Percentiles rank a stretch among this genome's conserved stretches.
These are phyloP conservation scores for Gossypium arboreum DNA, from an alignment of 345 rosid species.

Conservation along the genomic window DNA sequence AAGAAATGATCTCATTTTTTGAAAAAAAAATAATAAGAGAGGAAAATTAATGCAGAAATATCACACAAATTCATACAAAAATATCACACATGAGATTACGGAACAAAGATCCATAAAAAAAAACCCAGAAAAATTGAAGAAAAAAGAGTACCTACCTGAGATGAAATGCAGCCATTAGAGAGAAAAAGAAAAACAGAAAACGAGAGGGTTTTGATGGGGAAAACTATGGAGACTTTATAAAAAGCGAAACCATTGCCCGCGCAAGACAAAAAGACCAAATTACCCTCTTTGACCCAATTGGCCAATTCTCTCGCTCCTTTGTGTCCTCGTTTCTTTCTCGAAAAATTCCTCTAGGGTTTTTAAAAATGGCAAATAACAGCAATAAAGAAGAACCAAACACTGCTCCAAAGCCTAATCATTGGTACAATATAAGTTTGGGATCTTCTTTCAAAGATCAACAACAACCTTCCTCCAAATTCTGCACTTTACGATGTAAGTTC, in stretches of 20 bases:
- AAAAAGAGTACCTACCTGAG: background rate
- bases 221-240: background rate
- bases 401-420: constrained; percentile 56
- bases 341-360: constrained; percentile 4
- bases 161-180: background rate
- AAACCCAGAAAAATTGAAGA: background rate
- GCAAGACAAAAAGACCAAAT: constrained; percentile 7
- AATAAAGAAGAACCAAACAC: constrained; percentile 52
- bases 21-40: no score
- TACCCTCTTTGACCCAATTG: constrained; percentile 9
- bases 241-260: background rate
- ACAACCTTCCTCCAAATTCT: constrained; percentile 44
- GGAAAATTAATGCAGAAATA: no score
- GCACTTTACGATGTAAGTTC: constrained; percentile 65
- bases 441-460: constrained; percentile 50
- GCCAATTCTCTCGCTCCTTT: background rate
- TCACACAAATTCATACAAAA: background rate
- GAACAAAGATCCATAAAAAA: background rate
- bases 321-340: background rate
- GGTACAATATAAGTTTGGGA: constrained; percentile 68
- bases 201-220: background rate
- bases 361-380: constrained; percentile 22
- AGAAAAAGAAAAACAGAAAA: background rate
- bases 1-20: background rate
- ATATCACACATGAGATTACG: background rate